Evolutionary conservation across 352 stramenopile genomes (phyloP), one percentile per base, ranked within the genome.

Genomic region (Globisporangium ultimum): DNA sequence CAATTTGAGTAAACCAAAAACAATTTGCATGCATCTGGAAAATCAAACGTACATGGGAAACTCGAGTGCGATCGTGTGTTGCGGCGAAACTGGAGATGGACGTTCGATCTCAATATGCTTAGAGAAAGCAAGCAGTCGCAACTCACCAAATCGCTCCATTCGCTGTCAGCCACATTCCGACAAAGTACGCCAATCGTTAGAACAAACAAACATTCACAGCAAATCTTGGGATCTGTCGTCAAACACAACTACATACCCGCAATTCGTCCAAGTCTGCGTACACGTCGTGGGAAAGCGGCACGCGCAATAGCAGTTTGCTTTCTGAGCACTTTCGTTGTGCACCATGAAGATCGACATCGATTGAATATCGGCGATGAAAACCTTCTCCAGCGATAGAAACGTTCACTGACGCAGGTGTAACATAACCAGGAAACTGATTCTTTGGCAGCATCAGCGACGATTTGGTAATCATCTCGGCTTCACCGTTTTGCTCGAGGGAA

Each of bases 21-120:
- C 41, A 21, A 55, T 22, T 5, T 20, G 21, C 18, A 53, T 24
- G 18, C 12, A 45, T 28, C 47, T 13, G 13, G 47, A 17, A 21
- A 64, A 18, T 17, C 11, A 7, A 12, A 72, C 74, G 32, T 57
- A 82, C 72, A 82, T 58, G 14, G 53, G 48, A 58, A 88, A 77
- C 36, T 69, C 59, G 18, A 88, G 64, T 3, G 69, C 72, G 55
- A 88, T 68, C 8, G 73, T 60, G 55, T 88, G 74, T 52, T 86
- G 78, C 17, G 73, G 66, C 0, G 76, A 86, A 52, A 88, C 64
- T 7, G 76, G 46, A 10, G 78, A 74, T 14, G 78, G 78, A 7
- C 76, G 75, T 45, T 88, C 78, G 15, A 88, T 88, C 50, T 88
- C 78, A 40, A 88, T 86, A 61, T 88, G 72, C 43, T 86, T 86